Base-by-base conservation (phyloP, 352 stramenopile genomes). In the Globisporangium ultimum region DNA sequence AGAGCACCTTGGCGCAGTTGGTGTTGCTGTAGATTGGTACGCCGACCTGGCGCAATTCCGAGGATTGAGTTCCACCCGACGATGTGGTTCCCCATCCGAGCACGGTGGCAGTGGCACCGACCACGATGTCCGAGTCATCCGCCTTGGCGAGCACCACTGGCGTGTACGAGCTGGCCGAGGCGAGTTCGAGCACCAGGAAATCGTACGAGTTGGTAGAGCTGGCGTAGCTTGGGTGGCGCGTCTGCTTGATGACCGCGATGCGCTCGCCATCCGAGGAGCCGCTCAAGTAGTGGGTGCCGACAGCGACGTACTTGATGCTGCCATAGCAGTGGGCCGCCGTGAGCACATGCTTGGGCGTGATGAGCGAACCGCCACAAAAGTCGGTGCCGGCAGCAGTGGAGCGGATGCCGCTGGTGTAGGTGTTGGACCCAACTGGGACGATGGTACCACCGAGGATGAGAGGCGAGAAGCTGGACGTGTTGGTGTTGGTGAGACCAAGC, bases 301-400 rank as follows among this genome's bases (percentile, higher is more conserved):
- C 63, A 0, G 75, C 76, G 3, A 80, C 75, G 67, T 80, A 80
- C n/a, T 65, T 61, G 48, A 78, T 74, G 34, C 58, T 55, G n/a
- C 63, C 74, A 51, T 45, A 52, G 63, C 77, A 89, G 60, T 91
- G 79, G 0, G 78, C 77, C 1, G 77, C 81, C 12, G 76, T 88
- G 45, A 91, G 70, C n/a, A 87, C 65, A 43, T 84, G 74, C 40
- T 64, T 82, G 20, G 75, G 68, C 13, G 77, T 78, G 62, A 91
- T 87, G 53, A 91, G n/a, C n/a, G n/a, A n/a, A n/a, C n/a, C n/a
- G n/a, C n/a, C n/a, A n/a, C n/a, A n/a, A n/a, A n/a, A n/a, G n/a
- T n/a, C n/a, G n/a, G n/a, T n/a, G n/a, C n/a, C n/a, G n/a, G n/a
- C n/a, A n/a, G n/a, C n/a, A n/a, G n/a, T n/a, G n/a, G n/a, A n/a